Evolutionary conservation across 768 basidiomycete genomes (phyloP).

Genomic region (Xerocomellus dryophilus): DNA sequence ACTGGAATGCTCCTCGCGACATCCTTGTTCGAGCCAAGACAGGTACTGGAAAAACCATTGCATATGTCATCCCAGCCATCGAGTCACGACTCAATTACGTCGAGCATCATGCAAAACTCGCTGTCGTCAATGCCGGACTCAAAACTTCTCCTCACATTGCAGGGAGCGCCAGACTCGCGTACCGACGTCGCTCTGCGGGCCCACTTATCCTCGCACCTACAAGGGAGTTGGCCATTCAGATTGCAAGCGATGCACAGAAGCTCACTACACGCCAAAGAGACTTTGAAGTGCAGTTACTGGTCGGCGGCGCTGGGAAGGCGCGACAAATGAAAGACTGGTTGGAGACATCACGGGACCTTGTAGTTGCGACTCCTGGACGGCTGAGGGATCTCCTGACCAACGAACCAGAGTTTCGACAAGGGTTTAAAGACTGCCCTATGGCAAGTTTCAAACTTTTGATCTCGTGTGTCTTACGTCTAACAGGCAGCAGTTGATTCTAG

Average conservation of each 20-base stretch:
- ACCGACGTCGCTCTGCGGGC: conserved; percentile 54
- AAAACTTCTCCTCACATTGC: conserved; percentile 30
- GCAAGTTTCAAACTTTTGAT: conserved; percentile 39
- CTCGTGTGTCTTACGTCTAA: background rate
- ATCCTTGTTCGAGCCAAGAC: conserved; percentile 85
- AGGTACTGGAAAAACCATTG: conserved; percentile 87
- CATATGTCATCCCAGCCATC: conserved; percentile 83
- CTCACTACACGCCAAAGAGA: conserved; percentile 58
- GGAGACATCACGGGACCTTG: conserved; percentile 65
- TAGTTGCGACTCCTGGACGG: conserved; percentile 90
- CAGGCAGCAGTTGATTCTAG: conserved; percentile 70
- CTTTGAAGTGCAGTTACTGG: conserved; percentile 69
- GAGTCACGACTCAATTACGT: conserved; percentile 68
- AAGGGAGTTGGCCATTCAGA: conserved; percentile 86
- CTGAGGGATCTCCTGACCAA: conserved; percentile 67
- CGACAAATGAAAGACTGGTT: conserved; percentile 68
- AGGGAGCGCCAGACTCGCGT: conserved; percentile 33
- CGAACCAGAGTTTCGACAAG: conserved; percentile 52
- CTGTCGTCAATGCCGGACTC: conserved; percentile 42
- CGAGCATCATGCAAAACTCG: conserved; percentile 41
- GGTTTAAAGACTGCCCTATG: conserved; percentile 53
- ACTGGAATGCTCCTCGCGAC: conserved; percentile 46
- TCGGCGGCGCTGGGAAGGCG: conserved; percentile 70
- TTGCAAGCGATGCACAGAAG: conserved; percentile 76
- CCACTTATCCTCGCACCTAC: conserved; percentile 85